These are phyloP conservation scores for Hanseniaspora sp. DNA, from an alignment of 1,139 yeast species.

Conservation along the genomic window DNA sequence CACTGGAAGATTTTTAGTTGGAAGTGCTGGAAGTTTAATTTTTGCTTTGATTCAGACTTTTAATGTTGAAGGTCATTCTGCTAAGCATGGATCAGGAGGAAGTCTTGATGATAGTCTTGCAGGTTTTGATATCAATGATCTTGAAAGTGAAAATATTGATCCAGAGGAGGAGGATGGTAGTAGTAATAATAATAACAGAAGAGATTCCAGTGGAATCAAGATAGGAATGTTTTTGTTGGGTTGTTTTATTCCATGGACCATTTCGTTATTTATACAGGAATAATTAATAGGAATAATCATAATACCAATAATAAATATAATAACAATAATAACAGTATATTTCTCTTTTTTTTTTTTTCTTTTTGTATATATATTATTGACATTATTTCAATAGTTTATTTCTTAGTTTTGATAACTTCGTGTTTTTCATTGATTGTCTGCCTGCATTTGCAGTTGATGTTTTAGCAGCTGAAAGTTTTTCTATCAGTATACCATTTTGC, in stretches of 20 bases:
- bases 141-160: background rate
- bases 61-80: slow-evolving; percentile 8
- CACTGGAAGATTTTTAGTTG: slow-evolving; percentile 26
- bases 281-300: too few species aligned
- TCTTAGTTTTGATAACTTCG: slow-evolving; percentile 17
- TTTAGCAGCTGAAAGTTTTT: slow-evolving; percentile 1
- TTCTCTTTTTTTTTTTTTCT: slow-evolving; percentile 29
- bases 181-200: background rate
- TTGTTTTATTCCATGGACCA: slow-evolving; percentile 24
- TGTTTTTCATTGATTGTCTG: slow-evolving; percentile 17
- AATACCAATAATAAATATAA: too few species aligned
- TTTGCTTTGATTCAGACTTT: slow-evolving; percentile 30
- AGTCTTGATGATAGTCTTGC: background rate
- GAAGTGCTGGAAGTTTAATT: slow-evolving; percentile 30
- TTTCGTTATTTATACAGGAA: slow-evolving; percentile 23
- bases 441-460: background rate
- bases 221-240: slow-evolving; percentile 21
- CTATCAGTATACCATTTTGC: slow-evolving; percentile 16
- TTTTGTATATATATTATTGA: slow-evolving; percentile 19
- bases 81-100: background rate
- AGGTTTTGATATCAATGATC: slow-evolving; percentile 7
- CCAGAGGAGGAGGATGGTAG: background rate
- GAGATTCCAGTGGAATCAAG: background rate
- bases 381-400: slow-evolving; percentile 23
- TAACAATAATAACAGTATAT: slow-evolving; percentile 23